Conservation (phyloP, 225 moss, liverwort and hornwort genomes). For the Straminergon stramineum region DNA sequence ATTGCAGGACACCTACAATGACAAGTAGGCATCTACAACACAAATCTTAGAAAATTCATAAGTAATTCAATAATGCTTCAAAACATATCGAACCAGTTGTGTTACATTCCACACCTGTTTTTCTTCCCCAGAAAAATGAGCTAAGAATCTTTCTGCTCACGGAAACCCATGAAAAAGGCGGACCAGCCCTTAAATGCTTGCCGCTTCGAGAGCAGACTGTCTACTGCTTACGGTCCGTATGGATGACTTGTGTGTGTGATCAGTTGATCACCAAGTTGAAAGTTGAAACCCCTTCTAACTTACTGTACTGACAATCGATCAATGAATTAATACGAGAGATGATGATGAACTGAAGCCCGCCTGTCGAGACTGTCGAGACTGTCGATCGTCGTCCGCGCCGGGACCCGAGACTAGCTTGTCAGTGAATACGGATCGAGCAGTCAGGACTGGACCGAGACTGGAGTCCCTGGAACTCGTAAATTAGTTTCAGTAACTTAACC, state of each 20-base stretch:
- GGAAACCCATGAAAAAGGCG: no score
- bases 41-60: no score
- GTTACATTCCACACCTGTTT: no score
- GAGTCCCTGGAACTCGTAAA: background rate
- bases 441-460: background rate
- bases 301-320: background rate
- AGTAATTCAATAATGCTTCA: no score
- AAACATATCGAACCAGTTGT: no score
- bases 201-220: no score
- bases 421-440: background rate
- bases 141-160: no score
- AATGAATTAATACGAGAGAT: background rate
- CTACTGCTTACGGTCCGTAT: background rate
- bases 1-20: no score
- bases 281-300: background rate
- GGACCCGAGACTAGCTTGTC: background rate
- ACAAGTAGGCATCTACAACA: no score
- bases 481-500: background rate
- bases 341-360: background rate
- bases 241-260: background rate
- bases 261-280: background rate
- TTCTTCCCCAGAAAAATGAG: no score
- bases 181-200: no score
- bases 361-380: background rate
- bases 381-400: background rate